A percentile compares a stretch with the other conserved stretches of the same genome.
Conservation (phyloP, 1,284 basidiomycete genomes). For the Trametes sp. region DNA sequence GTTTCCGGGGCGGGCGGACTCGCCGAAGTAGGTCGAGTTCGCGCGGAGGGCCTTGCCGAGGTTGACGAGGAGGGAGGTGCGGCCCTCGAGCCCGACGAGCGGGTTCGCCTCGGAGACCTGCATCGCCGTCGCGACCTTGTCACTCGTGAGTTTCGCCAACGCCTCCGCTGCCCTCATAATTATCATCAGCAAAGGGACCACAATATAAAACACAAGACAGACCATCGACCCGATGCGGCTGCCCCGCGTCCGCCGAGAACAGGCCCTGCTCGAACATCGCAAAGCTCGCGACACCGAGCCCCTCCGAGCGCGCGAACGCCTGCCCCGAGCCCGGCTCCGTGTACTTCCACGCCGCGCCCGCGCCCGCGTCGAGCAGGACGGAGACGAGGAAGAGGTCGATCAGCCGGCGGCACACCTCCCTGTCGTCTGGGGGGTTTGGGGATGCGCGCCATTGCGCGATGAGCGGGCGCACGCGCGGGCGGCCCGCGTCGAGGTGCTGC, state of each 20-base stretch:
- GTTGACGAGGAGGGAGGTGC: constrained; percentile 78
- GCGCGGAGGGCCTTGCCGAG: constrained; percentile 75
- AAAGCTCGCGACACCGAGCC: constrained; percentile 90
- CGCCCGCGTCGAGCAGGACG: constrained; percentile 93
- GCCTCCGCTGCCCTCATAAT: constrained; percentile 65
- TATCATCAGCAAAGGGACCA: background rate
- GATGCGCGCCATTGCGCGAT: constrained; percentile 62
- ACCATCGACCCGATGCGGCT: constrained; percentile 86
- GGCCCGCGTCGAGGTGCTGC: constrained; percentile 84
- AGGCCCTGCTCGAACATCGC: constrained; percentile 89
- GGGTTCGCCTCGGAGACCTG: constrained; percentile 85
- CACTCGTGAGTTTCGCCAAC: constrained; percentile 72
- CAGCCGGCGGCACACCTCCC: constrained; percentile 75
- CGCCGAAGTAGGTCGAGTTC: constrained; percentile 74
- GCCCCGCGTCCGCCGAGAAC: constrained; percentile 73
- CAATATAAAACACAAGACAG: constrained; percentile 16
- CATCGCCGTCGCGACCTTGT: constrained; percentile 73
- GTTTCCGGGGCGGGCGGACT: constrained; percentile 80
- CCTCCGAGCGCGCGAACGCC: constrained; percentile 83
- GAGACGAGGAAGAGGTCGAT: constrained; percentile 94
- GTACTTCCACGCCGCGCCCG: constrained; percentile 86
- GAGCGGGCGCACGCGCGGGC: constrained; percentile 67
- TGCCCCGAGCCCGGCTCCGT: constrained; percentile 66
- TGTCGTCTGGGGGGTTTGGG: constrained; percentile 54
- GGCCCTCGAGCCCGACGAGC: constrained; percentile 91